phyloP scores from a whole-genome alignment of 2,329 filamentous ascomycete species.

The Alternaria sp. region DNA sequence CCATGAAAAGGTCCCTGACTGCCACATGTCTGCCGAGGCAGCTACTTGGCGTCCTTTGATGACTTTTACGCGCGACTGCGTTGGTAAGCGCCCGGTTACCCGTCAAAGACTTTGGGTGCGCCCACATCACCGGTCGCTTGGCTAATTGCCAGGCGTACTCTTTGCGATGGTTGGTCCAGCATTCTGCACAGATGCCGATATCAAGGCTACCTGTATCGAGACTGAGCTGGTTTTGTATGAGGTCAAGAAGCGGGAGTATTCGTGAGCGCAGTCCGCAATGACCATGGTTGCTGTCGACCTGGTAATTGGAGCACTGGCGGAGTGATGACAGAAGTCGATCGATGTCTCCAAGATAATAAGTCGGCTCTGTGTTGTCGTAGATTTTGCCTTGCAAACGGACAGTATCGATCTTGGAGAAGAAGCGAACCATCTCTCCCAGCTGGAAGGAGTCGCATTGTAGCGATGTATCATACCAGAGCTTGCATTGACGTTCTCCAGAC shows the following conservation, averaged over 20 bases:
- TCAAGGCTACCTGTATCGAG: constrained; percentile 47
- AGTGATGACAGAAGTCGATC: constrained; percentile 67
- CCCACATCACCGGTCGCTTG: constrained; percentile 59
- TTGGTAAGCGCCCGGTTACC: constrained; percentile 29
- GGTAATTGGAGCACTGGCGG: constrained; percentile 73
- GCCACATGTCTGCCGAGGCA: constrained; percentile 46
- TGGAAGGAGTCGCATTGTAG: constrained; percentile 79
- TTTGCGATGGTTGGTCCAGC: constrained; percentile 53
- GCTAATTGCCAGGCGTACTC: constrained; percentile 56
- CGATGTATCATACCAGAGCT: constrained; percentile 76
- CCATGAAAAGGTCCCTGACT: constrained; percentile 53
- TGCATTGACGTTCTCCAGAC: constrained; percentile 73
- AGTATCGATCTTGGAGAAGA: constrained; percentile 69
- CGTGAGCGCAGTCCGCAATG: constrained; percentile 76
- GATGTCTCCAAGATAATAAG: constrained; percentile 68
- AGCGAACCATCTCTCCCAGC: constrained; percentile 78
- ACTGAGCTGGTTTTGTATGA: constrained; percentile 60
- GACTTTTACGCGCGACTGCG: constrained; percentile 28
- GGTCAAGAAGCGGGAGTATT: constrained; percentile 71
- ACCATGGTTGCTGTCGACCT: constrained; percentile 75
- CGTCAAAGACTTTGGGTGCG: constrained; percentile 33
- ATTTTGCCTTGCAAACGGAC: constrained; percentile 63
- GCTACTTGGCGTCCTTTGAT: constrained; percentile 35
- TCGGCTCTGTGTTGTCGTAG: constrained; percentile 49
- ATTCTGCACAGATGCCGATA: constrained; percentile 57